These are phyloP conservation scores for Thalassiosira mediterranea DNA, from an alignment of 352 stramenopile species.

Conservation along the genomic window DNA sequence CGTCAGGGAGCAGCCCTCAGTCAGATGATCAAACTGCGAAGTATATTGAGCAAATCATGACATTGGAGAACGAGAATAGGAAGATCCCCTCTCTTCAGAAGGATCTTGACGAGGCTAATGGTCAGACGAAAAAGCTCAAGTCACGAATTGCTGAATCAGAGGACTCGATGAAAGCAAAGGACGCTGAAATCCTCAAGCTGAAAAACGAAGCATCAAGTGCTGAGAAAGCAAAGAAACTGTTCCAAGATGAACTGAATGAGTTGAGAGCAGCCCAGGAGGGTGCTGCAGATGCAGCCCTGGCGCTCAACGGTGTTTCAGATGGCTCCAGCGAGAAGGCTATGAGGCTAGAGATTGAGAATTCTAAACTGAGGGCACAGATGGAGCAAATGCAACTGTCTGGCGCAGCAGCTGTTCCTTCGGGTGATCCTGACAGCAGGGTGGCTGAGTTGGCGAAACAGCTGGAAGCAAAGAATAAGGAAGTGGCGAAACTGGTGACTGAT, in stretches of 20 bases:
- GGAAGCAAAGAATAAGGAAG: slow-evolving; percentile 68
- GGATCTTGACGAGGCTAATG: slow-evolving; percentile 63
- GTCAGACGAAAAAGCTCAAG: slow-evolving; percentile 58
- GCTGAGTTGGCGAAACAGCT: slow-evolving; percentile 48
- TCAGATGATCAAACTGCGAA: slow-evolving; percentile 74
- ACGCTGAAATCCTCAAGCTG: slow-evolving; percentile 65
- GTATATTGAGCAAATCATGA: slow-evolving; percentile 80
- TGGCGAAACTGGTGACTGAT: slow-evolving; percentile 74
- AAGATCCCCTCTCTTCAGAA: slow-evolving; percentile 70
- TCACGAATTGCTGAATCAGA: slow-evolving; percentile 45
- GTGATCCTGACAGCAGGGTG: slow-evolving; percentile 11
- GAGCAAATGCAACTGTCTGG: slow-evolving; percentile 41
- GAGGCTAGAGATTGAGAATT: slow-evolving; percentile 78
- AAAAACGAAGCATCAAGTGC: slow-evolving; percentile 64
- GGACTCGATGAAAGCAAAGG: slow-evolving; percentile 48
- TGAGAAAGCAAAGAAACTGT: slow-evolving; percentile 79
- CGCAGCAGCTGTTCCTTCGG: slow-evolving; percentile 15
- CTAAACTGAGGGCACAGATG: slow-evolving; percentile 69
- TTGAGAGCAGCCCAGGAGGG: slow-evolving; percentile 68
- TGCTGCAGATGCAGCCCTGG: slow-evolving; percentile 28
- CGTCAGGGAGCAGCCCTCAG: slow-evolving; percentile 69
- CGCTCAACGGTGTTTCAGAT: slow-evolving; percentile 27
- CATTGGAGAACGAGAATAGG: slow-evolving; percentile 79
- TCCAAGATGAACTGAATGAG: slow-evolving; percentile 75
- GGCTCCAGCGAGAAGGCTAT: slow-evolving; percentile 71